phyloP scores from a whole-genome alignment of 78 protist genomes.

The Cavenderia fasciculata region DNA sequence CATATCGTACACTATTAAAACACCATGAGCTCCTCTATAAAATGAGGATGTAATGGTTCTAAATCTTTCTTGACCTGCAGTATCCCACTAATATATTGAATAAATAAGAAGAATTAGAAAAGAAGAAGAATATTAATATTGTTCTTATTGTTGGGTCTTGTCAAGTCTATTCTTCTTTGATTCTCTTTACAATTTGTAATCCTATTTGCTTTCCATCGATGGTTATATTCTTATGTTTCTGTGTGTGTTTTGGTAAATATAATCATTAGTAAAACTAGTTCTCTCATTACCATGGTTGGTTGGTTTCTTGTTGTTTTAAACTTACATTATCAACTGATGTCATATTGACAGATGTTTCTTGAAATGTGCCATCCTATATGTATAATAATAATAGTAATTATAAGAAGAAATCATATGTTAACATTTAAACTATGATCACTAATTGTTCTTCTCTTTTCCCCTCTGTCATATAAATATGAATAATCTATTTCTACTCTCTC shows the following conservation, averaged over 20 bases:
- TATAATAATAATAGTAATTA: background rate
- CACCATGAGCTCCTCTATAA: conserved; percentile 82
- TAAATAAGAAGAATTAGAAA: too few species aligned
- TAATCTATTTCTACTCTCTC: background rate
- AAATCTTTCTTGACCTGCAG: conserved; percentile 93
- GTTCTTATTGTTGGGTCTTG: too few species aligned
- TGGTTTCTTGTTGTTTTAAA: background rate
- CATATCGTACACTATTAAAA: conserved; percentile 70
- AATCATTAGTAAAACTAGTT: background rate
- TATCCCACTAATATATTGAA: conserved; percentile 46
- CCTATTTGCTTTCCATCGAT: conserved; percentile 38
- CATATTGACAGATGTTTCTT: conserved; percentile 60
- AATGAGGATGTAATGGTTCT: conserved; percentile 85
- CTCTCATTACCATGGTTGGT: background rate
- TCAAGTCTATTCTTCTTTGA: background rate
- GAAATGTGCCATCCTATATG: conserved; percentile 47
- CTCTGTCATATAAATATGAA: background rate
- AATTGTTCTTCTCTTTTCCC: background rate
- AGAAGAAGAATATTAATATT: too few species aligned
- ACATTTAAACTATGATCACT: background rate
- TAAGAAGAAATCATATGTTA: background rate
- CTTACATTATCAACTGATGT: conserved; percentile 68
- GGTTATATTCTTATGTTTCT: conserved; percentile 43
- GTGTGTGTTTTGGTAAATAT: background rate
- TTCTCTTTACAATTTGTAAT: conserved; percentile 44